Percentiles rank a stretch among this genome's conserved stretches.
Evolutionary conservation across 257 asterid species (phyloP).

Genomic region (Handroanthus guayacan): DNA sequence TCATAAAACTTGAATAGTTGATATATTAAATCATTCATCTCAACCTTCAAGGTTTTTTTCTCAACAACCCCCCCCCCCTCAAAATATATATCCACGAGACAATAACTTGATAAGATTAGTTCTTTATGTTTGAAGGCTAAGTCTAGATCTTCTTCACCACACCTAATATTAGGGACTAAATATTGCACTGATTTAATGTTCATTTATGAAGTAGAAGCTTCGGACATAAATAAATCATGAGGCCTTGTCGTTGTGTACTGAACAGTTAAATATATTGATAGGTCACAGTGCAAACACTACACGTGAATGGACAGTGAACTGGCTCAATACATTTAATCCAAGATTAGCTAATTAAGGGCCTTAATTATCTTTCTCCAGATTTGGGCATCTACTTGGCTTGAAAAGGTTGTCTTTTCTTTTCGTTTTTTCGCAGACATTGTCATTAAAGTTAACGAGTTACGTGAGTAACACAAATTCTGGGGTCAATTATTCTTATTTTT

Average conservation of each 20-base stretch:
- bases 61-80: too few relatives aligned
- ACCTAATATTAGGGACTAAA: not conserved
- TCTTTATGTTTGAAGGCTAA: too few relatives aligned
- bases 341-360: not conserved
- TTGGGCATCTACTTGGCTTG: not conserved
- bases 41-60: too few relatives aligned
- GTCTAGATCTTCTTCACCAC: too few relatives aligned
- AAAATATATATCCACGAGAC: too few relatives aligned
- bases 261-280: not conserved
- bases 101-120: too few relatives aligned
- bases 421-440: not conserved
- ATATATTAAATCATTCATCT: too few relatives aligned
- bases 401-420: not conserved
- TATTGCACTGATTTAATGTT: not conserved
- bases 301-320: slow-evolving; percentile 13
- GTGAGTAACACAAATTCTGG: not conserved
- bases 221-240: not conserved
- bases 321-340: not conserved
- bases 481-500: too few relatives aligned
- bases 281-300: not conserved
- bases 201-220: not conserved
- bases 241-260: not conserved
- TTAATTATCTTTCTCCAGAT: not conserved
- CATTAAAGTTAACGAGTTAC: not conserved
- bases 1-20: too few relatives aligned